Conservation (phyloP, 306 rosid genomes). For the Fagus sylvatica region DNA sequence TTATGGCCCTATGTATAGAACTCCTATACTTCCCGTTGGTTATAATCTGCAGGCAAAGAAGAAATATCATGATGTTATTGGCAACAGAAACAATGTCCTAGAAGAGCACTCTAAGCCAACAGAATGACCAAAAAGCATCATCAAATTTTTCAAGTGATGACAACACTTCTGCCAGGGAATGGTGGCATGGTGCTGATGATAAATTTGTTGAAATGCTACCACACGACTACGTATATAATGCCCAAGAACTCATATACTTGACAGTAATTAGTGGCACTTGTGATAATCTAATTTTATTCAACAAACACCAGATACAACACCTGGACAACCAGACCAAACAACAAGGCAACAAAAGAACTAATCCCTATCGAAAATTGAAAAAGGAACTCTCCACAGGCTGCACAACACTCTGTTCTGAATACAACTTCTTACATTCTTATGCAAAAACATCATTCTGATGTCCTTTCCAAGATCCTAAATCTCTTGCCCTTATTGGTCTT, state of each 20-base stretch:
- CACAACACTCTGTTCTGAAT: too few species aligned
- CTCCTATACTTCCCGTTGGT: conserved; percentile 83
- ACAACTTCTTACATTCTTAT: too few species aligned
- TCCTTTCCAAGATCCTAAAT: too few species aligned
- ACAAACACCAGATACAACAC: too few species aligned
- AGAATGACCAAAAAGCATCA: neutral
- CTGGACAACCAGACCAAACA: too few species aligned
- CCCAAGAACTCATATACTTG: neutral
- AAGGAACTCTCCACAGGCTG: too few species aligned
- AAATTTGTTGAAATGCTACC: neutral
- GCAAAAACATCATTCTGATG: too few species aligned
- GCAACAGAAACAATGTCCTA: neutral
- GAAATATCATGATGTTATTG: neutral
- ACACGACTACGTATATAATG: neutral
- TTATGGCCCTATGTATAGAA: conserved; percentile 69
- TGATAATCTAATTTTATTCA: neutral
- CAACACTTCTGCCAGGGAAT: neutral
- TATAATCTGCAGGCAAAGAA: conserved; percentile 58
- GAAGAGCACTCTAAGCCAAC: too few species aligned
- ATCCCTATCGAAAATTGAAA: too few species aligned
- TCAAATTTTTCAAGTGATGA: neutral
- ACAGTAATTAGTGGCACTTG: neutral
- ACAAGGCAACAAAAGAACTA: too few species aligned
- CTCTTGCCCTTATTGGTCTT: neutral
- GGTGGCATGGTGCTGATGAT: neutral